These are phyloP conservation scores for Phytophthora rubi DNA, from an alignment of 352 stramenopile species.

Conservation along the genomic window DNA sequence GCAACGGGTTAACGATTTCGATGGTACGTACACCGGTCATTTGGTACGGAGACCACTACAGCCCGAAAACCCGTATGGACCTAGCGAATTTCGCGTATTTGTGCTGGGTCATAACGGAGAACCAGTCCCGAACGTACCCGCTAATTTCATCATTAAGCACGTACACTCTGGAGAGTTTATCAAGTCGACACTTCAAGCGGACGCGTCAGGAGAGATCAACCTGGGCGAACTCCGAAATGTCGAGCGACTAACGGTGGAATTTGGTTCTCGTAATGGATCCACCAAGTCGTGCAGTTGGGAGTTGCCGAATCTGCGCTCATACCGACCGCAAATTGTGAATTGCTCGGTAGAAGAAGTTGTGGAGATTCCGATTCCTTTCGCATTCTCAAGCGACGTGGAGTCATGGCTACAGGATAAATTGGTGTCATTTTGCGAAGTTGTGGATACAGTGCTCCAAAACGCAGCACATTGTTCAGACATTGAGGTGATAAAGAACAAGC, in stretches of 20 bases:
- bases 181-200: slow-evolving; percentile 28
- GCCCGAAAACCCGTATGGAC: slow-evolving; percentile 17
- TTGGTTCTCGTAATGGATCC: slow-evolving; percentile 5
- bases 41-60: slow-evolving; percentile 37
- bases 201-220: slow-evolving; percentile 46
- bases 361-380: slow-evolving; percentile 44
- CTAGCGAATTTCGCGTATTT: slow-evolving; percentile 41
- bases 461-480: slow-evolving; percentile 17
- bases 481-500: slow-evolving; percentile 29
- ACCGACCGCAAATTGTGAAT: slow-evolving; percentile 40
- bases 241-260: slow-evolving; percentile 20
- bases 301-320: slow-evolving; percentile 50
- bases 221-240: slow-evolving; percentile 42
- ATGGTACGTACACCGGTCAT: slow-evolving; percentile 42
- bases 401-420: slow-evolving; percentile 35
- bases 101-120: slow-evolving; percentile 65
- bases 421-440: slow-evolving; percentile 40
- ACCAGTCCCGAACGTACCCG: slow-evolving; percentile 33
- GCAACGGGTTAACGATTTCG: slow-evolving; percentile 44
- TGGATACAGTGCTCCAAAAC: slow-evolving; percentile 39
- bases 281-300: slow-evolving; percentile 42
- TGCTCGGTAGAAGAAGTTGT: slow-evolving; percentile 40
- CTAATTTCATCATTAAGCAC: slow-evolving; percentile 37
- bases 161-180: slow-evolving; percentile 32
- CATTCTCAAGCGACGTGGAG: slow-evolving; percentile 33